Conservation (phyloP, 164 flowering plant species). For the Aristolochia fimbriata region DNA sequence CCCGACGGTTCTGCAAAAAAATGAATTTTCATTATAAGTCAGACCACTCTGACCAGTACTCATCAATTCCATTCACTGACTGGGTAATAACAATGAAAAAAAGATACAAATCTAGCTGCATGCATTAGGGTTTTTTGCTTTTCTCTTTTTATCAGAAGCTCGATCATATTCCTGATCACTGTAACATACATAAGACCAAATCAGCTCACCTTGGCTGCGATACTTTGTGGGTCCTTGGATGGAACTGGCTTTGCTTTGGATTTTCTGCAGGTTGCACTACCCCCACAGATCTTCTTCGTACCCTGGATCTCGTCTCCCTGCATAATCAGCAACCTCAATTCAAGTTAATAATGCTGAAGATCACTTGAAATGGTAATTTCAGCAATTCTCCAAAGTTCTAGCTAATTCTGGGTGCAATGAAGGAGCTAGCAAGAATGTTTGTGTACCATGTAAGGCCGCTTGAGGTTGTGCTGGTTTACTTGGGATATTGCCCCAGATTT, state of each 20-base stretch:
- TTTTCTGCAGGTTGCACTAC: slow-evolving; percentile 25
- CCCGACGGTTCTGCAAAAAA: slow-evolving; percentile 66
- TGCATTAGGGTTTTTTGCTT: neutral
- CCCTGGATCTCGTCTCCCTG: slow-evolving; percentile 7
- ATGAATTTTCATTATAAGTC: too few species aligned
- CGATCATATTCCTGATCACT: too few species aligned
- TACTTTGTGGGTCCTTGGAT: slow-evolving; percentile 79
- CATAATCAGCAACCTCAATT: neutral
- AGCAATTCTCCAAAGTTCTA: too few species aligned
- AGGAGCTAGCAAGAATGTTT: neutral
- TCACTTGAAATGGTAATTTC: too few species aligned
- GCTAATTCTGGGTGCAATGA: too few species aligned
- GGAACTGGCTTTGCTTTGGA: slow-evolving; percentile 33
- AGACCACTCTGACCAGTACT: too few species aligned
- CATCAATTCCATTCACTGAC: slow-evolving; percentile 11
- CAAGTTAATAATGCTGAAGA: too few species aligned
- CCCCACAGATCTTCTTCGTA: slow-evolving; percentile 48
- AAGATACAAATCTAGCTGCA: neutral
- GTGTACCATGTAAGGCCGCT: slow-evolving; percentile 46
- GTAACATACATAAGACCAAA: too few species aligned
- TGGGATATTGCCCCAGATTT: slow-evolving; percentile 20
- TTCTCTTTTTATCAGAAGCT: too few species aligned
- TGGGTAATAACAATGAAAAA: neutral
- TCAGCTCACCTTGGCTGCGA: slow-evolving; percentile 72
- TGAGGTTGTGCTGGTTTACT: slow-evolving; percentile 14